Base-by-base conservation (phyloP, 495 filamentous ascomycete species). In the Cercophora samala region DNA sequence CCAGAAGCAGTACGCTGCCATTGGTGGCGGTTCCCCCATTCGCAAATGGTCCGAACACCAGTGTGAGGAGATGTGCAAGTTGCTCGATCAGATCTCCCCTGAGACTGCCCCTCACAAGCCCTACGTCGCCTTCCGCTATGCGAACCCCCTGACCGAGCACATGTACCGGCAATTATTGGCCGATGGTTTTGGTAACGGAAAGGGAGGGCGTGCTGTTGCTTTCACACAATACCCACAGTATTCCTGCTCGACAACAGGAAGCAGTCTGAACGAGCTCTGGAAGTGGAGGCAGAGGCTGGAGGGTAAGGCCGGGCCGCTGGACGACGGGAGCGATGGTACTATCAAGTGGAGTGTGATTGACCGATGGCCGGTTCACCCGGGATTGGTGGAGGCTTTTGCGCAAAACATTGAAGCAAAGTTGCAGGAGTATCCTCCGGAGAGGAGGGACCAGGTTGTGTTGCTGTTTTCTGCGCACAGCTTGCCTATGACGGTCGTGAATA, bases 181-280 rank as follows among this genome's bases (percentile, higher is more conserved):
- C 24, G 96, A 99, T 78, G 96, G 96, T 0, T 93, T 99, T 71
- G 92, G 91, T 46, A 85, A 86, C 25, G 93, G 93, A 1, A 91
- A 87, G 66, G 93, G 93, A 15, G 93, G 93, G 0, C 87, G 96
- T 62, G 96, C 96, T 4, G 92, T 99, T 6, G 96, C 96, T 2
- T 99, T 98, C 77, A 97, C 95, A 4, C 96, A 99, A 76, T 99
- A 99, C 71, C 96, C 96, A 22, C 96, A 99, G 75, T 99, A 99
- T 76, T 95, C 91, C n/a, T 99, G 96, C 79, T 96, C 92, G 24
- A 99, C 96, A 6, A 99, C 96, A 1, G 96, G 96, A 46, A 96
- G 92, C 78, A 95, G 91, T 58, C 77, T 99, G 63, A 99, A 98
- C 73, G 96, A 99, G 80, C 75, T 99, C 54, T 99, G 96, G 96